Evolutionary conservation across 164 flowering plant species (phyloP), one percentile per base, ranked within the genome.

Genomic region (Vitis cinerea): DNA sequence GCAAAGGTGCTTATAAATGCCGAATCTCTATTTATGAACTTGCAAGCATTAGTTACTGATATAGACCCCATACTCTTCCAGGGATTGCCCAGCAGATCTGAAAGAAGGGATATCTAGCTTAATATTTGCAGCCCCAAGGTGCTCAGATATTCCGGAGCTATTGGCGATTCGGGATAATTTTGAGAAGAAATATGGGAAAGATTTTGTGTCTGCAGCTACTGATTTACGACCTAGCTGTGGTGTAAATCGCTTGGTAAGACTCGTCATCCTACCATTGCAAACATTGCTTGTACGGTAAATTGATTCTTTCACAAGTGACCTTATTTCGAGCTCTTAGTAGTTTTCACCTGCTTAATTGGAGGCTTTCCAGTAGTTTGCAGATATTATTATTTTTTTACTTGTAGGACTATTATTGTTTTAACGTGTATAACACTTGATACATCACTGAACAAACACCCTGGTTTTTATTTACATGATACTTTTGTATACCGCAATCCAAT

Each of bases 31-130:
- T 54, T 44, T 29, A 47, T 16, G 17, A 5, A 29, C 58, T 58
- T 13, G 19, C 48, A 14, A 30, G 19, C 54, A 29, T 11, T 12
- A 65, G 4, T 27, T 69, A 64, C 75, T 77, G 16, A 75, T 59
- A 2, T 63, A 12, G 16, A 3, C n/a, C 19, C 50, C 19, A 52
- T 72, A 15, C 66, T 16, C 65, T 77, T 23, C 4, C 84, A 95
- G 98, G 87, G 89, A 87, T 68, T 93, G 99, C 76, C 99, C 99
- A 2, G 84, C 83, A 48, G 99, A 95, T 79, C 81, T 91, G 64
- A 93, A 95, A 77, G 99, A 95, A 83, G 98, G 97, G 51, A 89
- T 95, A 66, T 80, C 92, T 19, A 93, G 97, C 72, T 70, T 95
- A 59, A 85, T 93, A 60, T 95, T 93, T 82, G 94, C 98, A 9